Evolutionary conservation across 305 asterid genomes (phyloP), one percentile per base, ranked within the genome.

Genomic region (Fraxinus sp.): DNA sequence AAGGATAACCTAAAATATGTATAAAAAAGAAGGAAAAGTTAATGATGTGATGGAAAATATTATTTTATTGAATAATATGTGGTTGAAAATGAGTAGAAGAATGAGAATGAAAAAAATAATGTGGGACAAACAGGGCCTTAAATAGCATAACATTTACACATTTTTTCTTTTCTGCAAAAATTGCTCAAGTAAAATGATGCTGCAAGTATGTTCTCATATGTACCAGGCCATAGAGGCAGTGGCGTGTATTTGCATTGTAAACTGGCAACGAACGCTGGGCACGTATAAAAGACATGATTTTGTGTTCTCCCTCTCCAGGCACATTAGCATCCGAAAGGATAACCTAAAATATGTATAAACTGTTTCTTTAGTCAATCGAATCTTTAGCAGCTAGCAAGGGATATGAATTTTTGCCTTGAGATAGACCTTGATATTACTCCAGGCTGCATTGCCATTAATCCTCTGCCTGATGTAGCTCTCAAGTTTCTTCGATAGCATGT

Each of bases 301-400:
- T 92, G 81, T 92, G 97, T 30, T 92, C 97, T 24, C 97, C 94
- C 80, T 91, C 97, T 1, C 97, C 95, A 0, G 95, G 97, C 66
- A 86, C 94, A 85, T 86, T 90, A 55, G 88, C 88, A 82, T 92
- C 95, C 0, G 97, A 92, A 0, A 92, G 86, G 76, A 92, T 90
- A 22, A 92, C 95, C 97, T 91, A 76, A 84, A 41, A 72, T 1
- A 79, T 59, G 74, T 36, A 88, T 26, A 79, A 22, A 3, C 24
- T 39, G 7, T 35, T 33, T 22, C 26, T 72, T 72, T 72, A 72
- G 77, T 72, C 77, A 72, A 35, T 14, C 9, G 26, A 13, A 32
- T 16, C 26, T 72, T 72, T 72, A 72, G 49, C 77, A 35, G 14
- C 22, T 28, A 72, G 28, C 22, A 72, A 1, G 13, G 77, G 13